Percentiles rank a stretch among this genome's conserved stretches.
Evolutionary conservation across 1,284 basidiomycete species (phyloP).

Genomic region (Agroathelia rolfsii): DNA sequence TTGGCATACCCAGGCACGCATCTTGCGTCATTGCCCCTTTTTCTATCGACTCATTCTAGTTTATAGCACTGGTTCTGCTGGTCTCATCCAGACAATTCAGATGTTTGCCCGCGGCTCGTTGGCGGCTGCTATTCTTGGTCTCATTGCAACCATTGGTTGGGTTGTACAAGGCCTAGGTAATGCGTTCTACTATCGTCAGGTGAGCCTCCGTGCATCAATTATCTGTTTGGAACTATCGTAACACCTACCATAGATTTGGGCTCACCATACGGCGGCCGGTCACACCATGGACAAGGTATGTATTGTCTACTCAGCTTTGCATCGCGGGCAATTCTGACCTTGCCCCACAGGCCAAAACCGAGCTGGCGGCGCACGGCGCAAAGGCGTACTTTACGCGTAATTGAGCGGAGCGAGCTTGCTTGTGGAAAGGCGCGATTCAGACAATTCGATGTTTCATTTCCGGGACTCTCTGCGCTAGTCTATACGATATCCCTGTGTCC

Average conservation of each 20-base stretch:
- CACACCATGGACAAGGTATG: slow-evolving; percentile 75
- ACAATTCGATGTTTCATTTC: neutral
- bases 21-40: slow-evolving; percentile 6
- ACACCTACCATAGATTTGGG: slow-evolving; percentile 64
- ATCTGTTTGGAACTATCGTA: slow-evolving; percentile 1
- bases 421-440: neutral
- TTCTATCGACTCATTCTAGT: slow-evolving; percentile 18
- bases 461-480: too few species aligned
- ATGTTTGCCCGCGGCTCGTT: slow-evolving; percentile 57
- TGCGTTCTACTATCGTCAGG: slow-evolving; percentile 73
- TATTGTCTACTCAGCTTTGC: slow-evolving; percentile 9
- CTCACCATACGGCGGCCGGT: slow-evolving; percentile 73
- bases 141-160: slow-evolving; percentile 83
- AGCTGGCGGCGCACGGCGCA: slow-evolving; percentile 78
- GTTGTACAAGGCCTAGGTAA: slow-evolving; percentile 75
- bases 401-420: too few species aligned
- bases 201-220: slow-evolving; percentile 23
- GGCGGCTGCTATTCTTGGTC: slow-evolving; percentile 70
- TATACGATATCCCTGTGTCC: too few species aligned
- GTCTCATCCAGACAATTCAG: slow-evolving; percentile 87
- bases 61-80: slow-evolving; percentile 81
- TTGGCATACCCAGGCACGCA: slow-evolving; percentile 69
- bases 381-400: slow-evolving; percentile 81
- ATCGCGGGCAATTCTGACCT: slow-evolving; percentile 3
- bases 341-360: slow-evolving; percentile 64